Base-by-base conservation (phyloP, 2,329 filamentous ascomycete species). In the Coniochaeta ligniaria region DNA sequence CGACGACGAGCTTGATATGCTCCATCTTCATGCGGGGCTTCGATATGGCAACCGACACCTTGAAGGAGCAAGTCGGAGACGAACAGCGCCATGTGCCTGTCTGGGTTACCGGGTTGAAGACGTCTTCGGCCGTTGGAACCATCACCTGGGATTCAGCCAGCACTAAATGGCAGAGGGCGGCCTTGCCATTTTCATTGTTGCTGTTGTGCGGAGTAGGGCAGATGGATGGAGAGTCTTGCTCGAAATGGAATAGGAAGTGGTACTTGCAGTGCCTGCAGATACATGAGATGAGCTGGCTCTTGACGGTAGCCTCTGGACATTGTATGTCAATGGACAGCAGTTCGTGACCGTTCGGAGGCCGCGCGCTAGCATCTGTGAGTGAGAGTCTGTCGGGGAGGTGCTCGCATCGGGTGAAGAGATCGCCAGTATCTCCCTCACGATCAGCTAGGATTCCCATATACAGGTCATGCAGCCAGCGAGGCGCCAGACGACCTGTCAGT, bases 21-120 rank as follows among this genome's bases (percentile, higher is more conserved):
- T 70, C 69, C 3, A 66, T 65, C 12, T 70, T 66, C 64, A 86
- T 74, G 2, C 80, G 80, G 12, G 81, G 81, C 58, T 74, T 67
- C 7, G 78, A 80, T 7, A 85, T 73, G 59, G 83, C 79, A 20
- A 85, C 68, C 1, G 68, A 73, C 41, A 84, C 59, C 24, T 70
- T 65, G 45, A 80, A 75, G 1, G 73, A 72, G 66, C 80, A 83
- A 8, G 70, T 66, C 1, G 67, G 67, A 3, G 75, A 73, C 0
- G 75, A 78, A 67, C 80, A 83, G 16, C 57, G 33, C 58, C 78
- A 80, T 16, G 66, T 61, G 31, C 76, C 73, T 28, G 69, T 66
- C 14, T 74, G 70, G 31, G 72, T 60, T 17, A 76, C 61, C 1
- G 76, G 78, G 36, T 77, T 75, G 59, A 76, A 75, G 60, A 77